phyloP scores from a whole-genome alignment of 768 basidiomycete species.

The Suillus clintonianus region DNA sequence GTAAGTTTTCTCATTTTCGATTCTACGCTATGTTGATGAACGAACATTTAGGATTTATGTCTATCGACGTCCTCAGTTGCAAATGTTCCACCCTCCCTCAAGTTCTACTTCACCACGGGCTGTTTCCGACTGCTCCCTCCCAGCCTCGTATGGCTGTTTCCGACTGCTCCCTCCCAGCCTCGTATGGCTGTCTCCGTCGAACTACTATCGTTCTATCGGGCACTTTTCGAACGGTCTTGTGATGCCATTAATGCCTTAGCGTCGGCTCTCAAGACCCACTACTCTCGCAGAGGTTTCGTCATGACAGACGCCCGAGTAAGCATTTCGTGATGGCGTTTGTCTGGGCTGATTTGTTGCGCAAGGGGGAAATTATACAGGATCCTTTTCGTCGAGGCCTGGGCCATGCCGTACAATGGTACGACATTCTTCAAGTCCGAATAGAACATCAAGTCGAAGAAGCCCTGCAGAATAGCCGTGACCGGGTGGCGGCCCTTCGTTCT shows the following conservation, averaged over 20 bases:
- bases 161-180: slow-evolving; percentile 23
- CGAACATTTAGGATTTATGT: slow-evolving; percentile 15
- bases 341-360: not conserved
- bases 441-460: slow-evolving; percentile 14
- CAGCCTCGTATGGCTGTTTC: slow-evolving; percentile 22
- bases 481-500: not conserved
- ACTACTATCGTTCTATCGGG: slow-evolving; percentile 33
- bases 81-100: slow-evolving; percentile 20
- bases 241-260: slow-evolving; percentile 21
- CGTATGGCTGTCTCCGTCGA: slow-evolving; percentile 24
- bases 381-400: slow-evolving; percentile 32
- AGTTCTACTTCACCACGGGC: slow-evolving; percentile 29
- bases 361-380: slow-evolving; percentile 28
- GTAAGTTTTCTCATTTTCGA: not conserved
- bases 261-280: not conserved
- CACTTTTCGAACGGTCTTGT: slow-evolving; percentile 37
- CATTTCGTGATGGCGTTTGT: slow-evolving; percentile 8
- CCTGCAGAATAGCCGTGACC: slow-evolving; percentile 8
- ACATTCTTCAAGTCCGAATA: slow-evolving; percentile 15
- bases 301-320: slow-evolving; percentile 5
- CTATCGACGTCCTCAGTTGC: slow-evolving; percentile 17
- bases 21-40: not conserved
- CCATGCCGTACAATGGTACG: slow-evolving; percentile 31
- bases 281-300: slow-evolving; percentile 14
- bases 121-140: slow-evolving; percentile 30